Evolutionary conservation across 768 basidiomycete genomes (phyloP).

Genomic region (Dictyophora rubrovolvata): DNA sequence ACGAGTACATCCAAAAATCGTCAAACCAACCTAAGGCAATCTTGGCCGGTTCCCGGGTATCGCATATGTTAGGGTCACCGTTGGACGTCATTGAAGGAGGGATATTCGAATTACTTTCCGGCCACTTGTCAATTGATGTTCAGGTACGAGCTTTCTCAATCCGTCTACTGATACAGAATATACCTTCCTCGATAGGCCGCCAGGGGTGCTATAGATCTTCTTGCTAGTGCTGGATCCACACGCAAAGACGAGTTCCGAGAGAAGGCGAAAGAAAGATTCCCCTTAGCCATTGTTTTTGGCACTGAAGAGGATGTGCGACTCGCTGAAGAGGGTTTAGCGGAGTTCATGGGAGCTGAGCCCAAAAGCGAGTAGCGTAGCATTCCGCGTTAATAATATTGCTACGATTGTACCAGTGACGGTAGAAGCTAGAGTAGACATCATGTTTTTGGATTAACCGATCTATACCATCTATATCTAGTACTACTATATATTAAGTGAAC

Average conservation of each 20-base stretch:
- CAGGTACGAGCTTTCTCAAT: conserved; percentile 27
- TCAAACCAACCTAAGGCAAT: conserved; percentile 40
- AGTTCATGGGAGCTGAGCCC: neutral
- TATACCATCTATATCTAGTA: neutral
- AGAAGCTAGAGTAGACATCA: neutral
- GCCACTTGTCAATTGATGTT: conserved; percentile 34
- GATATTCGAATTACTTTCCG: conserved; percentile 38
- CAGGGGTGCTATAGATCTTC: conserved; percentile 34
- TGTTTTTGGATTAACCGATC: neutral
- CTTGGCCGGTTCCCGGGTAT: conserved; percentile 54
- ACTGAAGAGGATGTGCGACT: conserved; percentile 34
- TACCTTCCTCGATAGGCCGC: conserved; percentile 35
- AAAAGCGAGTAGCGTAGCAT: neutral
- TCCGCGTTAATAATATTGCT: neutral
- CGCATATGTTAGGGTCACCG: conserved; percentile 35
- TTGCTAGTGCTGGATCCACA: conserved; percentile 39
- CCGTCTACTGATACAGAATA: neutral
- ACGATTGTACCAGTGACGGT: neutral
- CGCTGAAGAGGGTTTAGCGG: neutral
- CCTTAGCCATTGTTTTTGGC: conserved; percentile 60
- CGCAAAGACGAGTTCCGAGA: conserved; percentile 53
- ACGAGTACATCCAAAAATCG: conserved; percentile 63
- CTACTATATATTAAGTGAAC: neutral
- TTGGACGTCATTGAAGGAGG: conserved; percentile 51
- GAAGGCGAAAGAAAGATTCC: conserved; percentile 43